phyloP scores from a whole-genome alignment of 2,329 filamentous ascomycete species.

The Cladophialophora bantiana region DNA sequence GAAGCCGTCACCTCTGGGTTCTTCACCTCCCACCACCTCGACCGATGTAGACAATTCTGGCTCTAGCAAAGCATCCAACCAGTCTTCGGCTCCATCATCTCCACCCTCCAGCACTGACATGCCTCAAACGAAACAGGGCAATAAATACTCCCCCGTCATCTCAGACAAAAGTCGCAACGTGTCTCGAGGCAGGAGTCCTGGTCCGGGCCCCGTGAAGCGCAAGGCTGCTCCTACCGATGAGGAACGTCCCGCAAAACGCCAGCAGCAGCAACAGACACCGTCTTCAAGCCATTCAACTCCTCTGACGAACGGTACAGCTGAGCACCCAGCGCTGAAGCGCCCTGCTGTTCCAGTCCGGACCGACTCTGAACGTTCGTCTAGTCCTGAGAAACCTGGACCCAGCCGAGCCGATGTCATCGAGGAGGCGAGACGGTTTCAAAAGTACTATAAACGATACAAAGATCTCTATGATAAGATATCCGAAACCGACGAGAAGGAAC shows the following conservation, averaged over 20 bases:
- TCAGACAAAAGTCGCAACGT: conserved; percentile 33
- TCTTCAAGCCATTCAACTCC: conserved; percentile 41
- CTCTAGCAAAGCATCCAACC: conserved; percentile 48
- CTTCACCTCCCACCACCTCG: conserved; percentile 66
- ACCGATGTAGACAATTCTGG: conserved; percentile 61
- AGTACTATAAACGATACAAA: conserved; percentile 65
- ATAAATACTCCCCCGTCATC: conserved; percentile 44
- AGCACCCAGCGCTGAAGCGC: conserved; percentile 21
- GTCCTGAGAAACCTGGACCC: conserved; percentile 47
- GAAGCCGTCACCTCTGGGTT: conserved; percentile 68
- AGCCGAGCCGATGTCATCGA: conserved; percentile 47
- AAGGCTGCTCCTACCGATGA: conserved; percentile 48
- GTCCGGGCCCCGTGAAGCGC: conserved; percentile 51
- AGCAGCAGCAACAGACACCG: conserved; percentile 37
- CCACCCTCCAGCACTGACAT: conserved; percentile 47
- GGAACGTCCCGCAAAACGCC: conserved; percentile 41
- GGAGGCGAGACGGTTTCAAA: conserved; percentile 60
- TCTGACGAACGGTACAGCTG: conserved; percentile 12
- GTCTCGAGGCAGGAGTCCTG: conserved; percentile 29
- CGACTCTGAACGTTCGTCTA: conserved; percentile 36
- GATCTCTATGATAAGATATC: conserved; percentile 59
- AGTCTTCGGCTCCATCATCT: conserved; percentile 55
- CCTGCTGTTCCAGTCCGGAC: conserved; percentile 21
- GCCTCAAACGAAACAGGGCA: conserved; percentile 40
- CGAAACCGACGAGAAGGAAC: conserved; percentile 51